Evolutionary conservation across 2,329 filamentous ascomycete genomes (phyloP), one percentile per base, ranked within the genome.

Genomic region (Mariannaea elegans): DNA sequence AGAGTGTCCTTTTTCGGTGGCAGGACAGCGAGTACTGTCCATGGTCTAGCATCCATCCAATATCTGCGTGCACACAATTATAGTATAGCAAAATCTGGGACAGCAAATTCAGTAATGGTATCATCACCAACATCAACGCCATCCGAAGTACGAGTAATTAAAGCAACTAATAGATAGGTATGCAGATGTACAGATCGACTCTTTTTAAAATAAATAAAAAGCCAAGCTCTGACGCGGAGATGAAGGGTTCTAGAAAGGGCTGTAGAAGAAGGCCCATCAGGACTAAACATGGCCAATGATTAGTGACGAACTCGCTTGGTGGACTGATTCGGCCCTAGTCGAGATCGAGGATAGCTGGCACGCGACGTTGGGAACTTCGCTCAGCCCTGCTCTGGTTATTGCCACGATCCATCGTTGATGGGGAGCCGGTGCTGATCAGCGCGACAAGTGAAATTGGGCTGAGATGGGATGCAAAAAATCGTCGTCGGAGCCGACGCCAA

Each of bases 181-280:
- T n/a, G n/a, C n/a, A n/a, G n/a, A n/a, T n/a, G n/a, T n/a, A n/a
- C n/a, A n/a, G n/a, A n/a, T n/a, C n/a, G n/a, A n/a, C n/a, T n/a
- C n/a, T n/a, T n/a, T n/a, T n/a, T n/a, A n/a, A n/a, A n/a, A n/a
- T n/a, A n/a, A n/a, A n/a, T n/a, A n/a, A n/a, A 19, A 34, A 53
- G 47, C 45, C 52, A 57, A 57, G 34, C 36, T 41, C 36, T 45
- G 38, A 44, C 45, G 45, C 59, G 54, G 66, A 69, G 49, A 69
- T 69, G 66, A 69, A 59, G 58, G 31, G 44, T 68, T 69, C 67
- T 69, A 69, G 67, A 69, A 69, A 60, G 58, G 65, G 54, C 57
- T 44, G 56, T 55, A 65, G 66, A 69, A 69, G 67, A 47, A n/a
- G n/a, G n/a, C 54, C 45, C 46, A 54, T 46, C 27, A 39, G 47